A percentile compares a stretch with the other conserved stretches of the same genome.
These are phyloP conservation scores for Carallia brachiata DNA, from an alignment of 345 rosid genomes.

Conservation along the genomic window DNA sequence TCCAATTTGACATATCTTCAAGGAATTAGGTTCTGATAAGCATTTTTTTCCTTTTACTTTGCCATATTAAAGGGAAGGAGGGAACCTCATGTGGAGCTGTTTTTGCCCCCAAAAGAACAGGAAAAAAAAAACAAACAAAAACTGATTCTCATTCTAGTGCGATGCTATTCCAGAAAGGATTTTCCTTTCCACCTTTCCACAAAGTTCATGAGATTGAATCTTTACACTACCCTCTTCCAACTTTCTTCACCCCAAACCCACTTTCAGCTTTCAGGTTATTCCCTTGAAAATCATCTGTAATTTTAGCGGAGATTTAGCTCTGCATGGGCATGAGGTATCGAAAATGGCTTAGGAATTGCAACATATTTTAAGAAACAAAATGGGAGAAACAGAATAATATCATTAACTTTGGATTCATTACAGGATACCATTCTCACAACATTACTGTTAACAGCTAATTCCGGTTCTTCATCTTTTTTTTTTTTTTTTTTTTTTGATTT, in stretches of 20 bases:
- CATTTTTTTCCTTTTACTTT: slow-evolving; percentile 1
- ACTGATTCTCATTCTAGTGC: slow-evolving; percentile 37
- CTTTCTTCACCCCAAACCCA: not conserved
- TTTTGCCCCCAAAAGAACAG: not conserved
- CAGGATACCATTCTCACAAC: slow-evolving; percentile 19
- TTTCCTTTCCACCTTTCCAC: slow-evolving; percentile 30
- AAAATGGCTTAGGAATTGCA: not conserved
- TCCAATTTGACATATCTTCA: slow-evolving; percentile 16
- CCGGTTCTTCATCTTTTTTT: slow-evolving; percentile 16
- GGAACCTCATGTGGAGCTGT: slow-evolving; percentile 26
- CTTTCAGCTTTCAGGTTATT: slow-evolving; percentile 16
- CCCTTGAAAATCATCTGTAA: slow-evolving; percentile 26
- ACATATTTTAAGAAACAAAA: not conserved
- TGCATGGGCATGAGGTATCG: slow-evolving; percentile 19
- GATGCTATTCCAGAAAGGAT: slow-evolving; percentile 20
- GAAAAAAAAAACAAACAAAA: not conserved
- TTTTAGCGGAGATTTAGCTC: slow-evolving; percentile 17
- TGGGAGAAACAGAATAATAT: slow-evolving; percentile 1
- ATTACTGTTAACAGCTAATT: slow-evolving; percentile 24
- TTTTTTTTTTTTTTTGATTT: slow-evolving; percentile 23
- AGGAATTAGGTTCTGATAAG: slow-evolving; percentile 43
- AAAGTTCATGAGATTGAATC: slow-evolving; percentile 6
- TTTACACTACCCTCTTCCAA: not conserved
- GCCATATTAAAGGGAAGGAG: slow-evolving; percentile 1
- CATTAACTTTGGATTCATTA: slow-evolving; percentile 19